Base-by-base conservation (phyloP, 2,329 filamentous ascomycete genomes). In the Cytospora leucostoma region DNA sequence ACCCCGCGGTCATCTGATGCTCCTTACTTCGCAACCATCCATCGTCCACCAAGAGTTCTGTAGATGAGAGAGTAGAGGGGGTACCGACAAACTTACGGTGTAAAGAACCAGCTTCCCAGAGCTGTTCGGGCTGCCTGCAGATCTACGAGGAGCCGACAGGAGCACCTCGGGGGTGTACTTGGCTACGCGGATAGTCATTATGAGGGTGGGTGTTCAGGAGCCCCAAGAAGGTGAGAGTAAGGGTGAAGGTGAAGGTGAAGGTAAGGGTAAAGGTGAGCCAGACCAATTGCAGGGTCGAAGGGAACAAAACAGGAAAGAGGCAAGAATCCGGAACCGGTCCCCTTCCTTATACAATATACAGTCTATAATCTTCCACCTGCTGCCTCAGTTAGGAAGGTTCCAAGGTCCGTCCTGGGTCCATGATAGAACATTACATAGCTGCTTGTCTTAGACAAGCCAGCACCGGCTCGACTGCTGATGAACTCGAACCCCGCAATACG, bases 151-250 rank as follows among this genome's bases (percentile, higher is more conserved):
- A 17, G 90, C 89, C 68, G 88, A 88, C 71, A 95, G 83, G 63
- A 95, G 81, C 68, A 91, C 88, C 79, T 92, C 85, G 5, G 90
- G 89, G 11, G 89, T 92, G 77, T 93, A 91, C 69, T 88, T 89
- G 69, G 82, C 80, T 11, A 88, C 88, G 68, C 83, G 82, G 72
- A 91, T 82, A 8, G 88, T 91, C 90, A 93, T 93, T 66, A 66
- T 75, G 74, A 68, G 68, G 63, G 40, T 51, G 51, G 40, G 27
- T 27, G 27, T 3, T 27, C 27, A 27, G 27, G 27, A 27, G 27
- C 27, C 27, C 27, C 4, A 27, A 27, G 2, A 27, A 27, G 27
- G 27, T 27, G 27, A 27, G 27, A 27, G 4, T 27, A 27, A 6
- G n/a, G 19, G 38, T 19, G n/a, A 35, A 15, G 12, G 17, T 2